Evolutionary conservation across 2,329 filamentous ascomycete genomes (phyloP), one percentile per base, ranked within the genome.

Genomic region (Botrytis sinoallii): DNA sequence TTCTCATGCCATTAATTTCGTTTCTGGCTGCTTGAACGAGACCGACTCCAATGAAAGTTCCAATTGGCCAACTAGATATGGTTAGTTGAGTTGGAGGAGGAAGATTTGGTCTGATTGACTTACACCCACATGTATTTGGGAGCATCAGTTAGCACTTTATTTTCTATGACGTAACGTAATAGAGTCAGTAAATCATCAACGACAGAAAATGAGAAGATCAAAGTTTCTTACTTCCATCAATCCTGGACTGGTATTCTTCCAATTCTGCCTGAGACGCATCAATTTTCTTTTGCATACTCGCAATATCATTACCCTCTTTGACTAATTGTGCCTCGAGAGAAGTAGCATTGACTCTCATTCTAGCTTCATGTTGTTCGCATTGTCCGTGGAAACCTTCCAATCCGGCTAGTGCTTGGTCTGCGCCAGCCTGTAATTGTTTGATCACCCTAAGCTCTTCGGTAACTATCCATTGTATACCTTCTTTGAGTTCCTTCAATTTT

Each of bases 51-150:
- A 68, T 57, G 16, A 35, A 35, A 22, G 65, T 68, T 57, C 48
- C 65, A 7, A 68, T 4, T 8, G 65, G 48, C 48, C 65, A 68
- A 32, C 65, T 68, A 18, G 0, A 1, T 10, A 42, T 8, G 6
- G 3, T 68, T 29, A 57, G 65, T n/a, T 32, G 18, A 9, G n/a
- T 29, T 42, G 4, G 6, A 6, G 29, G 22, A 18, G 42, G 16
- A 9, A 14, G 14, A 16, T 9, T 42, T n/a, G 29, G 0, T 9
- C 0, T 7, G 3, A 18, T 29, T 29, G 0, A 68, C 65, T 57
- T 57, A 68, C 65, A 68, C 65, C 65, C 48, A 68, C 48, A 68
- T 68, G 10, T 68, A 68, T 10, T 68, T 68, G 9, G 48, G 48
- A 22, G 65, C 65, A n/a, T 68, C 48, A 6, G 48, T 42, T 18